These are phyloP conservation scores for Mucor irregularis DNA, from an alignment of 371 early-diverging fungal species.

Conservation along the genomic window DNA sequence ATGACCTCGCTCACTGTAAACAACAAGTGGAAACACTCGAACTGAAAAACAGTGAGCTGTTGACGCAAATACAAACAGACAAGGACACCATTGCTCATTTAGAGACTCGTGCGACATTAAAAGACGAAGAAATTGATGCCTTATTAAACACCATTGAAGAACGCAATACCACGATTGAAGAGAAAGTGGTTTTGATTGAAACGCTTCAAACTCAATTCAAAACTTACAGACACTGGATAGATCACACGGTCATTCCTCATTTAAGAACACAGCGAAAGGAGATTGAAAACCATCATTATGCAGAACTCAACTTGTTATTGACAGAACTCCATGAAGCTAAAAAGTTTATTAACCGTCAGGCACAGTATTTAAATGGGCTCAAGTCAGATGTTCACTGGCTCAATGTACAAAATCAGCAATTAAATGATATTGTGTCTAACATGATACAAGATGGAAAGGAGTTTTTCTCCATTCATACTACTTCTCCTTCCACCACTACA, in stretches of 20 bases:
- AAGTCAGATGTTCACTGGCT: conserved; percentile 44
- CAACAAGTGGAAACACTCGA: not conserved
- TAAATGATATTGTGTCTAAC: not conserved
- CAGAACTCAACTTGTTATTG: conserved; percentile 18
- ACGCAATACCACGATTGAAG: not conserved
- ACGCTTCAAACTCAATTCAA: conserved; percentile 24
- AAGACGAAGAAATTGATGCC: conserved; percentile 7
- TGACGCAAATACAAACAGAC: not conserved
- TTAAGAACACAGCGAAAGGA: not conserved
- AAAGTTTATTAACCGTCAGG: conserved; percentile 41
- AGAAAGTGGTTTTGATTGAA: not conserved
- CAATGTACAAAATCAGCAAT: conserved; percentile 27
- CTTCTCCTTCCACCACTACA: too few species aligned
- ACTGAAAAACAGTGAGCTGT: conserved; percentile 2
- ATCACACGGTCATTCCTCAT: conserved; percentile 5
- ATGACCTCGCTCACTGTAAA: conserved; percentile 6
- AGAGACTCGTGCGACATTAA: conserved; percentile 1
- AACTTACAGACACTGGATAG: conserved; percentile 13
- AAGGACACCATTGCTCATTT: not conserved
- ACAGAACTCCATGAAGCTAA: conserved; percentile 39
- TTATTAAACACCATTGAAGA: conserved; percentile 10
- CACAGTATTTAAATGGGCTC: conserved; percentile 27
- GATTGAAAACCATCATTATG: not conserved
- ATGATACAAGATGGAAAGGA: conserved; percentile 4
- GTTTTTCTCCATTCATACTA: not conserved